Evolutionary conservation across 805 yeast genomes (phyloP).

Genomic region (Isabelozyma rhagii): DNA sequence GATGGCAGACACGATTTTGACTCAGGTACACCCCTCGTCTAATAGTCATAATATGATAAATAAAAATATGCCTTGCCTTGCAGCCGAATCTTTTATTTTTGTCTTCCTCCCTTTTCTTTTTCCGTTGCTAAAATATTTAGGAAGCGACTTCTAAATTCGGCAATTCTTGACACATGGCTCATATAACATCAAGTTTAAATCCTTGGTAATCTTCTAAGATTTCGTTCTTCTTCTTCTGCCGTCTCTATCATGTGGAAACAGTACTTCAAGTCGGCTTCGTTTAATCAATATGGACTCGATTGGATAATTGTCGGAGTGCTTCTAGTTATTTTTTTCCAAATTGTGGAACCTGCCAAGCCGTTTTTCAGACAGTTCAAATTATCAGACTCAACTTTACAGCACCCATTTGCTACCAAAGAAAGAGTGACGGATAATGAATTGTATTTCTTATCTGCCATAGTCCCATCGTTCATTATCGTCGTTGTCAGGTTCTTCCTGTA

Average conservation of each 20-base stretch:
- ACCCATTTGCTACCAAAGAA: slow-evolving; percentile 27
- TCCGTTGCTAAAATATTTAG: background rate
- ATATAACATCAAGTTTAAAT: too few relatives aligned
- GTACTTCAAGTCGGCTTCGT: slow-evolving; percentile 2
- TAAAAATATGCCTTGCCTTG: background rate
- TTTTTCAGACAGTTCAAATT: slow-evolving; percentile 26
- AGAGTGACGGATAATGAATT: slow-evolving; percentile 29
- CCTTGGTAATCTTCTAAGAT: background rate
- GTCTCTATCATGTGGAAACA: slow-evolving; percentile 2
- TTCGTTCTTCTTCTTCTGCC: background rate
- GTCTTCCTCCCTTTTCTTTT: too few relatives aligned
- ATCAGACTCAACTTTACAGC: slow-evolving; percentile 23
- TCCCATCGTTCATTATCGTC: slow-evolving; percentile 22
- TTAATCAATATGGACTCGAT: slow-evolving; percentile 16
- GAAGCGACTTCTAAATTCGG: background rate
- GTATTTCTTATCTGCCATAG: slow-evolving; percentile 21
- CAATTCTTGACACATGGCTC: background rate
- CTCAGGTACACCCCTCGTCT: background rate
- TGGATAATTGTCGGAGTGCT: slow-evolving; percentile 20
- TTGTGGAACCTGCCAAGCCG: slow-evolving; percentile 22
- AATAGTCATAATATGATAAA: background rate
- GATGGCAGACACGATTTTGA: background rate
- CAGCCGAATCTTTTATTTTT: background rate
- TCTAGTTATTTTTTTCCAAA: slow-evolving; percentile 13
- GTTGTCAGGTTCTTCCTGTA: slow-evolving; percentile 5